Evolutionary conservation across 23 red algal genomes (phyloP), one percentile per base, ranked within the genome.

Genomic region (Gracilariopsis chorda): DNA sequence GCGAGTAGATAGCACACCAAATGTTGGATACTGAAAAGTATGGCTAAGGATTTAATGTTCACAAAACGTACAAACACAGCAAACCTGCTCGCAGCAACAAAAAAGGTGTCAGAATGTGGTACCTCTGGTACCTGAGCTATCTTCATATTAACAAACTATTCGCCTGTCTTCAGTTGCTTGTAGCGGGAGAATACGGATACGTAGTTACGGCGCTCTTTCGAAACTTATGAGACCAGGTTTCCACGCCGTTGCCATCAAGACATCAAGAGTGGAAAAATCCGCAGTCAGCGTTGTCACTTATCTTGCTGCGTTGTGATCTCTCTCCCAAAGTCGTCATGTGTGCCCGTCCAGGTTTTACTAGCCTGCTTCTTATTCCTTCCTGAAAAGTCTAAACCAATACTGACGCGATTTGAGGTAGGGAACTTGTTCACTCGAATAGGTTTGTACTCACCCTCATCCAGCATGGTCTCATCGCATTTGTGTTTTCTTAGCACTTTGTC

Each of bases 331-430:
- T 97, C 95, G 55, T 97, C 83, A 8, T 58, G 46, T 11, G 90
- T 93, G 37, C 95, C 95, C 1, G 95, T 97, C 89, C 89, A 97
- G 23, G 95, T 97, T 11, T 85, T 88, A 24, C 82, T 67, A 17
- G 43, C 29, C 40, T 61, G 57, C 51, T 48, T 63, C 46, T 59
- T 51, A 28, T 90, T 91, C 32, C 57, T 60, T 27, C 91, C 85
- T n/a, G 64, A 51, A 58, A 93, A 97, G 40, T 97, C 89, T 12
- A 97, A 71, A 41, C 95, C 95, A 56, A 97, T 97, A 43, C 80
- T 89, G 21, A 89, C 69, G 5, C 95, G 77, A 30, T 78, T 83
- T 46, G 74, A 68, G 41, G 68, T 76, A 32, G 68, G 51, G 32
- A 58, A 58, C 37, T 69, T 55, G 49, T 83, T 80, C 29, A 88